Evolutionary conservation across 257 asterid genomes (phyloP), one percentile per base, ranked within the genome.

Genomic region (Solanum appendiculatum): DNA sequence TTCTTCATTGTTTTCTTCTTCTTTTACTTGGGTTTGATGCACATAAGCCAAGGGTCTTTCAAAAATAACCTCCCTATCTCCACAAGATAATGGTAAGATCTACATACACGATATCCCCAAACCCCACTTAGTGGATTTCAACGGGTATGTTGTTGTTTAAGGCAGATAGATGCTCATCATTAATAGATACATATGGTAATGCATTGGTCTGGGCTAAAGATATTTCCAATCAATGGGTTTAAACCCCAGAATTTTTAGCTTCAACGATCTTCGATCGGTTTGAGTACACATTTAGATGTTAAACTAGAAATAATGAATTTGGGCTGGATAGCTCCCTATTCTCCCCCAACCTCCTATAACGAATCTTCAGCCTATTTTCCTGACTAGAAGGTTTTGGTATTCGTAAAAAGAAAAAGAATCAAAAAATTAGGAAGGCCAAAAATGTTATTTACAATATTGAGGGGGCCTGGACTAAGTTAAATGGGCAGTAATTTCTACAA

Each of bases 401-500:
- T 81, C 20, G 42, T 29, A 34, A 46, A 78, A 46, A 78, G 64
- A 78, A 80, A 80, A 81, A 48, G 85, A 81, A 81, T 81, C 0
- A 81, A 81, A 46, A 48, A 81, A 81, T 81, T 81, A 48, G 44
- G 14, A 81, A 54, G 68, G 68, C 25, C 25, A 81, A 27, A 78
- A 78, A 46, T 27, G 56, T 78, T 81, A 81, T 81, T 48, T 81
- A 81, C 85, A 81, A 29, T 80, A 80, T 46, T 34, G 42, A 48
- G 36, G 68, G 68, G 66, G 31, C 27, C 66, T 27, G 84, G 66
- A 44, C 66, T 9, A 80, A 29, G 64, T 69, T 44, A 68, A 31
- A 69, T 34, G 42, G 68, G 66, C 44, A 51, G 87, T 34, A 72
- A 63, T 66, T 89, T 89, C 98, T 94, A 92, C 97, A 95, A 95